Evolutionary conservation across 164 flowering plant genomes (phyloP).

Genomic region (Litsea cubeba): DNA sequence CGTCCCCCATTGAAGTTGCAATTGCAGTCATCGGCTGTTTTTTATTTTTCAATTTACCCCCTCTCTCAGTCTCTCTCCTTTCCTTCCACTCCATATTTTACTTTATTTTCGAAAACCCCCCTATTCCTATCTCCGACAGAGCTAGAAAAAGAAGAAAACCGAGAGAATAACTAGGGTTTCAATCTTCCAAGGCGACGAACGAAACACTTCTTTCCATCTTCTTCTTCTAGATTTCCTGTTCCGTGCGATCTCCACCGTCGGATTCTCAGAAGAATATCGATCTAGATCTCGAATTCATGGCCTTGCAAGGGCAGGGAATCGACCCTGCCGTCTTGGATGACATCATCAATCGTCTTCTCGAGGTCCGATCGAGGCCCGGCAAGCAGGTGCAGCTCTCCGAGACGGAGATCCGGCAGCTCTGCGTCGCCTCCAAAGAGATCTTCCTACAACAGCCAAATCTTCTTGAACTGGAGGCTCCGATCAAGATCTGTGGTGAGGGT

Average conservation of each 20-base stretch:
- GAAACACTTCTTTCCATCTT: not conserved
- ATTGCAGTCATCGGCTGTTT: not conserved
- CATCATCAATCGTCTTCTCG: constrained; percentile 42
- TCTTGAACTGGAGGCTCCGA: constrained; percentile 54
- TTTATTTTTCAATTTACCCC: too few relatives aligned
- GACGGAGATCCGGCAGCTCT: constrained; percentile 47
- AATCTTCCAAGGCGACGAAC: not conserved
- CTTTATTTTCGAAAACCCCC: not conserved
- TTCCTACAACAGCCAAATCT: constrained; percentile 51
- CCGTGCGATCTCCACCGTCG: not conserved
- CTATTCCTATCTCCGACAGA: not conserved
- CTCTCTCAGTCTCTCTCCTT: too few relatives aligned
- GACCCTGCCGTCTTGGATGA: constrained; percentile 41
- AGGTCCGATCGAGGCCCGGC: constrained; percentile 38
- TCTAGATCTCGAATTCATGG: constrained; percentile 13
- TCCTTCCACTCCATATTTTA: not conserved
- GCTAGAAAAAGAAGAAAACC: constrained; percentile 1
- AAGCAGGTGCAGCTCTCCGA: constrained; percentile 52
- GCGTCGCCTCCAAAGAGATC: constrained; percentile 33
- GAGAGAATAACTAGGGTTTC: not conserved
- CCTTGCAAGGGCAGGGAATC: constrained; percentile 33
- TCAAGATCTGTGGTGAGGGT: constrained; percentile 52
- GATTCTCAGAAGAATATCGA: not conserved
- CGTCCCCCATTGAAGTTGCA: too few relatives aligned
- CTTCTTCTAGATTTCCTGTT: not conserved